Base-by-base conservation (phyloP, 306 rosid species). In the Dryas octopetala region DNA sequence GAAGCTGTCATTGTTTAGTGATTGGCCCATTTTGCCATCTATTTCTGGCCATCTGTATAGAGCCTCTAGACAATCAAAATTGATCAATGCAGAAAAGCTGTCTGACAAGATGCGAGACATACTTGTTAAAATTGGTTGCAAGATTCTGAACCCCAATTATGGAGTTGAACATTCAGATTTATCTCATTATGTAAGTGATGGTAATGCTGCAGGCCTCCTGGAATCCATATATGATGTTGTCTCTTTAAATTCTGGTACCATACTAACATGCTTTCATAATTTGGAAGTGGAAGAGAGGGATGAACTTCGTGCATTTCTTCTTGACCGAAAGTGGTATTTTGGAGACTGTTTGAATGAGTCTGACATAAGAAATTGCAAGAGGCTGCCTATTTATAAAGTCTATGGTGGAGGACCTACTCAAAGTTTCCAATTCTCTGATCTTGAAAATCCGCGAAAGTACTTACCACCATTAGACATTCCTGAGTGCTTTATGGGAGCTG, bases 1-100 rank as follows among this genome's bases (percentile, higher is more conserved):
- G 72, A 84, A 80, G 17, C 76, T 94, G 78, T 85, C 88, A 58
- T 73, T 88, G 62, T 90, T 90, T 79, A 59, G 89, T 70, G 98
- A 94, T 73, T 94, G 98, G 98, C 98, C 98, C 48, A 91, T 94
- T 69, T 86, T 94, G 74, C 98, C 97, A 64, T 87, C 97, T 79
- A 88, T 87, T 58, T 86, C 96, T 41, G 89, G 96, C 75, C 77
- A 90, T 85, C 86, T 94, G 50, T 81, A 87, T 73, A 90, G 91
- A 83, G 83, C 89, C 70, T 88, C 96, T 52, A 82, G 78, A 71
- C 93, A 88, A 66, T 78, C 84, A 15, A 94, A 89, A 86, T 75
- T 94, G 84, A 81, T 94, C 66, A 86, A 87, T 57, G 93, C 90
- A 63, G 85, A 78, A 75, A 87, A 79, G 70, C 88, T 94, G 45